phyloP scores from a whole-genome alignment of 139 green algal species.

The Coelastrella sp. region DNA sequence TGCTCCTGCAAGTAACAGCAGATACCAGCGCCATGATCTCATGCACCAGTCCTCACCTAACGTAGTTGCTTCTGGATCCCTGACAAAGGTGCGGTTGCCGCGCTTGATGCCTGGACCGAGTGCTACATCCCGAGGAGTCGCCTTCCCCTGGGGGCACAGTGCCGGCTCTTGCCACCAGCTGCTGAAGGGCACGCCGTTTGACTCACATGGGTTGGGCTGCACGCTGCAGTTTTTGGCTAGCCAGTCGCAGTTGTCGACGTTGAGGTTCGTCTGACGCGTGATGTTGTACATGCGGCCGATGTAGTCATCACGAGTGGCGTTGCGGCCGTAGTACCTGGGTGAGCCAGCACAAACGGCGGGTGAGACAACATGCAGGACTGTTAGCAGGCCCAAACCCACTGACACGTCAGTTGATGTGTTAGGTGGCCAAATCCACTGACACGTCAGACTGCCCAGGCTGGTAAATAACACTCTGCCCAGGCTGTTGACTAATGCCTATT shows the following conservation, averaged over 20 bases:
- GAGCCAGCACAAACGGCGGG: too few relatives aligned
- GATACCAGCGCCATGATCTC: background rate
- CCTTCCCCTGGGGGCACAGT: background rate
- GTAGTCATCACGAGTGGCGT: background rate
- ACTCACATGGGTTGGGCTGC: background rate
- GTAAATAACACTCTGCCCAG: too few relatives aligned
- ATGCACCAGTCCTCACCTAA: background rate
- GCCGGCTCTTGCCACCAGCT: background rate
- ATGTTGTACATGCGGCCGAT: conserved; percentile 42
- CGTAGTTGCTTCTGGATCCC: background rate
- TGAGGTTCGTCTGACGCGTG: conserved; percentile 25
- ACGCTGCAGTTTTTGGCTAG: conserved; percentile 14
- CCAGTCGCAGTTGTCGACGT: conserved; percentile 37
- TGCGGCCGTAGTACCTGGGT: background rate
- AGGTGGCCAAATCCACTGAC: too few relatives aligned
- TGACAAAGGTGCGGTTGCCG: background rate
- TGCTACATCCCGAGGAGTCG: background rate
- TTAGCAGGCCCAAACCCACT: background rate
- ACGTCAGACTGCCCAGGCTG: too few relatives aligned
- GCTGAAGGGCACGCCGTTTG: background rate
- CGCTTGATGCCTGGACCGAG: background rate
- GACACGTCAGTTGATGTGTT: background rate
- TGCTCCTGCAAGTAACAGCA: background rate
- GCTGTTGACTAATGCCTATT: too few relatives aligned
- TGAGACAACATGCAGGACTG: too few relatives aligned